Conservation (phyloP, 495 filamentous ascomycete species). For the Apodospora peruviana region DNA sequence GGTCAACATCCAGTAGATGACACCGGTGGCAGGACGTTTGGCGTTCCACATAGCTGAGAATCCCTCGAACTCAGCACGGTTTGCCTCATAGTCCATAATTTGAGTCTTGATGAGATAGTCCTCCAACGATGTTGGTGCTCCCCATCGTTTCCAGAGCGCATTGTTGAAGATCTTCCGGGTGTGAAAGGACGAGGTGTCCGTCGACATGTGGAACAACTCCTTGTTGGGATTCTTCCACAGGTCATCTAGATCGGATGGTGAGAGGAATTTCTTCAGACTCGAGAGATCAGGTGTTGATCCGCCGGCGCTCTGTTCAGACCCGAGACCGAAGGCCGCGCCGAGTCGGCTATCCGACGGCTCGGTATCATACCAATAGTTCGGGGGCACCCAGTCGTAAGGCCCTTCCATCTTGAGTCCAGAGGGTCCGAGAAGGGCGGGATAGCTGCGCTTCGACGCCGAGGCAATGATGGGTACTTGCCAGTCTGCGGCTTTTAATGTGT, state of each 20-base stretch:
- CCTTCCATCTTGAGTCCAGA: constrained; percentile 64
- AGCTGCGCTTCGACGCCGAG: constrained; percentile 53
- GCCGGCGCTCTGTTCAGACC: constrained; percentile 55
- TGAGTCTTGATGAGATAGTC: constrained; percentile 33
- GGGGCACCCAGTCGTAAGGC: constrained; percentile 63
- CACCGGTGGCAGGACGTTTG: constrained; percentile 49
- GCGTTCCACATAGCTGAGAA: constrained; percentile 48
- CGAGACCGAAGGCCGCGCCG: constrained; percentile 59
- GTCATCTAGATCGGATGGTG: constrained; percentile 40
- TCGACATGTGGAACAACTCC: constrained; percentile 55
- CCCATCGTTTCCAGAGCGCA: constrained; percentile 49
- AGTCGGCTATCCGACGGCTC: constrained; percentile 27
- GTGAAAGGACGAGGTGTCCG: constrained; percentile 46
- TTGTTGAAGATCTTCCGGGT: constrained; percentile 52
- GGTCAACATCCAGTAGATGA: constrained; percentile 68
- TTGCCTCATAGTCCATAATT: constrained; percentile 61
- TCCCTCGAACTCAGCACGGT: constrained; percentile 54
- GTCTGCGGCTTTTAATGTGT: constrained; percentile 43
- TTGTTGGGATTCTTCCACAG: constrained; percentile 52
- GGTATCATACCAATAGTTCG: constrained; percentile 56
- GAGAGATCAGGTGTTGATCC: constrained; percentile 55
- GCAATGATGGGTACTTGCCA: constrained; percentile 55
- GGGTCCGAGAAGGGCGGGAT: constrained; percentile 43
- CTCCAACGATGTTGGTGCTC: constrained; percentile 43
- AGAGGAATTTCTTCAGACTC: constrained; percentile 51